Conservation (phyloP, 306 rosid genomes). For the Cicer judaicum region DNA sequence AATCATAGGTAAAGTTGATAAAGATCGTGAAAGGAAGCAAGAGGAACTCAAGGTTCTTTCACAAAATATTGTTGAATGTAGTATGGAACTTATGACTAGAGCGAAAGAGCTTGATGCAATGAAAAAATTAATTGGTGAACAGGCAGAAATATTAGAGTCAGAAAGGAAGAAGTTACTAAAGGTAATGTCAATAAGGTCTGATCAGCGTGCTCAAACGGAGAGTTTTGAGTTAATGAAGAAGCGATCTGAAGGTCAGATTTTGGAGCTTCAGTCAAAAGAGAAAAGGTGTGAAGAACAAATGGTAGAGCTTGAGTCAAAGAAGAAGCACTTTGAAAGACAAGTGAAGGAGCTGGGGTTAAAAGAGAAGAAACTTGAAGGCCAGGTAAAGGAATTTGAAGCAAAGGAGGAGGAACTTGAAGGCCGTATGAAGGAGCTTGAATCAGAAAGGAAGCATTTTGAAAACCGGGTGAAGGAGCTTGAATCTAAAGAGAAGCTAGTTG, state of each 20-base stretch:
- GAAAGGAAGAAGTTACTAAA: slow-evolving; percentile 37
- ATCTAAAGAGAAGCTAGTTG: not conserved
- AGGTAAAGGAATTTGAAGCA: not conserved
- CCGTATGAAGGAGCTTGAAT: slow-evolving; percentile 30
- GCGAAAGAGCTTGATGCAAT: slow-evolving; percentile 40
- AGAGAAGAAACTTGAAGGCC: not conserved
- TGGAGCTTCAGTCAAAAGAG: slow-evolving; percentile 1
- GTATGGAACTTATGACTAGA: slow-evolving; percentile 30
- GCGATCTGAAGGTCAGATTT: slow-evolving; percentile 14
- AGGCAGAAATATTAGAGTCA: slow-evolving; percentile 21
- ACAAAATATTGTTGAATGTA: slow-evolving; percentile 9
- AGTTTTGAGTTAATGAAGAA: slow-evolving; percentile 40
- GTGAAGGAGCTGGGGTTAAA: slow-evolving; percentile 7
- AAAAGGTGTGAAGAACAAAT: not conserved
- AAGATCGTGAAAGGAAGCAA: slow-evolving; percentile 8
- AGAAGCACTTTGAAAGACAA: slow-evolving; percentile 29
- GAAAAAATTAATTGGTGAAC: slow-evolving; percentile 12
- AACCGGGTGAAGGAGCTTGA: not conserved
- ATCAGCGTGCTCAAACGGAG: not conserved
- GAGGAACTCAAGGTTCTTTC: slow-evolving; percentile 32
- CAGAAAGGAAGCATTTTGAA: not conserved
- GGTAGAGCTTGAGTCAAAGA: slow-evolving; percentile 36
- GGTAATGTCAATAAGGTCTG: slow-evolving; percentile 2
- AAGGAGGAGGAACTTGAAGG: not conserved
- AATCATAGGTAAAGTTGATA: not conserved